Base-by-base conservation (phyloP, 352 stramenopile species). In the Phytophthora niederhauseri region DNA sequence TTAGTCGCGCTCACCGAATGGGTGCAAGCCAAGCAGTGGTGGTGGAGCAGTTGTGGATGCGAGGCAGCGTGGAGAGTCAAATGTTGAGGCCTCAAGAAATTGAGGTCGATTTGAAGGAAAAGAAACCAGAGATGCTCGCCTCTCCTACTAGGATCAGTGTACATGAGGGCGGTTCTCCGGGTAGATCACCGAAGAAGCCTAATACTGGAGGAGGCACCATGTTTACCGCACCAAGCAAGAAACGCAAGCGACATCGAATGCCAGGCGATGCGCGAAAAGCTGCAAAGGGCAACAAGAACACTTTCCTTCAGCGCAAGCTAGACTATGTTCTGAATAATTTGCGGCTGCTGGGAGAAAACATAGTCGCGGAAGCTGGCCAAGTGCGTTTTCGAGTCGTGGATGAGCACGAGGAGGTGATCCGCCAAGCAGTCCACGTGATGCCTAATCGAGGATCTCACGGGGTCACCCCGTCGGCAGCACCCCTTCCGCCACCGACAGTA, bases 1-100 rank as follows among this genome's bases (percentile, higher is more conserved):
- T 99, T 28, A 96, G 94, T 55, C 85, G 97, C 56, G 97, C 98
- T 0, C 98, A 98, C 84, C 86, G 98, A 55, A 98, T 99, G 90
- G 98, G 98, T 28, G 91, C 97, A 1, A 96, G 62, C 6, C 90
- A 97, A 34, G 81, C 89, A 6, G 88, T 99, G 8, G 70, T 96
- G 8, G 96, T 99, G 20, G 96, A 99, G 72, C 87, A 98, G 57
- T 72, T 98, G 11, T 84, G 94, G 59, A 95, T 97, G 89, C 81
- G 90, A 43, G 87, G 81, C 15, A 94, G 90, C 17, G 80, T 97
- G 15, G 92, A 98, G 62, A 84, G 82, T 26, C 61, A 93, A 48
- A 89, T 96, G 75, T 62, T 82, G 34, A 73, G 83, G 7, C 76
- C 85, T 67, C 66, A 80, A 41, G 70, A 89, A 58, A 34, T 59